These are phyloP conservation scores for Erysimum cheiranthoides DNA, from an alignment of 345 rosid genomes.

Conservation along the genomic window DNA sequence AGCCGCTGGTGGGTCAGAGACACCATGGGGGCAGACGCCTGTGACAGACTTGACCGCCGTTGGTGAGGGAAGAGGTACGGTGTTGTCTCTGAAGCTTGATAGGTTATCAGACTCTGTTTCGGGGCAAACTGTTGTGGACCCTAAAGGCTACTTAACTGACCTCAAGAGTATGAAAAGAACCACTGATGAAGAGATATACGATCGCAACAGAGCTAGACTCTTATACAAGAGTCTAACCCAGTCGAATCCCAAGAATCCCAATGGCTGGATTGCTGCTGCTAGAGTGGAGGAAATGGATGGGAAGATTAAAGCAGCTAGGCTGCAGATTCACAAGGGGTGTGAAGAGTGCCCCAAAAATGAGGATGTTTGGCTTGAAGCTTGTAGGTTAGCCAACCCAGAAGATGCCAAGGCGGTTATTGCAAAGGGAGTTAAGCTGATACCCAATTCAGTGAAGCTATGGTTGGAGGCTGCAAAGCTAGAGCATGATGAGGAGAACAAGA, in stretches of 20 bases:
- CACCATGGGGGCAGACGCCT: slow-evolving; percentile 87
- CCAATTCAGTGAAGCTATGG: slow-evolving; percentile 83
- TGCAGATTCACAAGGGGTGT: slow-evolving; percentile 81
- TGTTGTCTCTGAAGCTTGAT: slow-evolving; percentile 86
- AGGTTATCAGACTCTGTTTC: slow-evolving; percentile 87
- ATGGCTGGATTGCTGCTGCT: slow-evolving; percentile 97
- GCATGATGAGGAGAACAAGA: slow-evolving; percentile 1
- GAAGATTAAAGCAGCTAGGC: slow-evolving; percentile 81
- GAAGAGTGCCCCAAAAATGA: slow-evolving; percentile 93
- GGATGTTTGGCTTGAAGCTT: slow-evolving; percentile 95
- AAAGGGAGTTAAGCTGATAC: slow-evolving; percentile 78
- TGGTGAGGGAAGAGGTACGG: slow-evolving; percentile 97
- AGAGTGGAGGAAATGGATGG: slow-evolving; percentile 98
- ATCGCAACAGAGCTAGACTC: slow-evolving; percentile 91
- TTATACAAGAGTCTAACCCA: slow-evolving; percentile 84
- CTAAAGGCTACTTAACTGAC: slow-evolving; percentile 90
- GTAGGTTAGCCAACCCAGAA: slow-evolving; percentile 81
- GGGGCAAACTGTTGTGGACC: slow-evolving; percentile 91
- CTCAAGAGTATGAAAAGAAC: slow-evolving; percentile 94
- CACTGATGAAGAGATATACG: slow-evolving; percentile 92
- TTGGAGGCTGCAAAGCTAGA: slow-evolving; percentile 6
- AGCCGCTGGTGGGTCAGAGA: slow-evolving; percentile 81
- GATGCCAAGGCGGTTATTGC: slow-evolving; percentile 95
- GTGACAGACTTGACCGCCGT: slow-evolving; percentile 93
- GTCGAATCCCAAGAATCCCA: slow-evolving; percentile 90